Evolutionary conservation across 139 green algal species (phyloP).

Genomic region (Tetradesmus lagerheimii): DNA sequence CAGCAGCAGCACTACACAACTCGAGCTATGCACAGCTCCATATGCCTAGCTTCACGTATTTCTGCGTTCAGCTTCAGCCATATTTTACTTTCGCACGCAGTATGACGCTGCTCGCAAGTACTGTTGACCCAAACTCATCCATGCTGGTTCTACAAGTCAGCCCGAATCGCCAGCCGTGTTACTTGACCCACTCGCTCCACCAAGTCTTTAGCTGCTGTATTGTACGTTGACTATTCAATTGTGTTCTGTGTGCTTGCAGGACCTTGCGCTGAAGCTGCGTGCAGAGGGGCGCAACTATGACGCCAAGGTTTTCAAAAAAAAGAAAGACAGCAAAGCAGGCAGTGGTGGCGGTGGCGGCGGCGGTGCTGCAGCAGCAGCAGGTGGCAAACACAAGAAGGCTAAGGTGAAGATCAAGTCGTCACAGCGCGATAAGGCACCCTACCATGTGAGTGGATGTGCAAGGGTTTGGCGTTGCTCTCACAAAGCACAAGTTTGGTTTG

Average conservation of each 20-base stretch:
- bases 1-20: background rate
- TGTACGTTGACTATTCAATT: no score
- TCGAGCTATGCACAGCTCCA: background rate
- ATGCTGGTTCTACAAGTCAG: no score
- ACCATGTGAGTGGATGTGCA: constrained; percentile 27
- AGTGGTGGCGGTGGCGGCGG: background rate
- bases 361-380: background rate
- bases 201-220: no score
- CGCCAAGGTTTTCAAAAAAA: constrained; percentile 31
- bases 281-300: constrained; percentile 32
- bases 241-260: constrained; percentile 20
- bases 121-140: no score
- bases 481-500: no score
- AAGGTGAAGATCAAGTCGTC: constrained; percentile 48
- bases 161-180: no score
- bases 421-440: constrained; percentile 45
- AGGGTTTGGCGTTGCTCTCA: no score
- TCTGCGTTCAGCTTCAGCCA: background rate
- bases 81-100: no score
- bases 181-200: no score
- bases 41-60: background rate
- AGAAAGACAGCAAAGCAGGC: constrained; percentile 1
- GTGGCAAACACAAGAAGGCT: constrained; percentile 15
- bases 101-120: background rate
- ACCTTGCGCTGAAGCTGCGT: constrained; percentile 37